Conservation (phyloP, 371 early-diverging fungal species). For the Mortierella sp. region DNA sequence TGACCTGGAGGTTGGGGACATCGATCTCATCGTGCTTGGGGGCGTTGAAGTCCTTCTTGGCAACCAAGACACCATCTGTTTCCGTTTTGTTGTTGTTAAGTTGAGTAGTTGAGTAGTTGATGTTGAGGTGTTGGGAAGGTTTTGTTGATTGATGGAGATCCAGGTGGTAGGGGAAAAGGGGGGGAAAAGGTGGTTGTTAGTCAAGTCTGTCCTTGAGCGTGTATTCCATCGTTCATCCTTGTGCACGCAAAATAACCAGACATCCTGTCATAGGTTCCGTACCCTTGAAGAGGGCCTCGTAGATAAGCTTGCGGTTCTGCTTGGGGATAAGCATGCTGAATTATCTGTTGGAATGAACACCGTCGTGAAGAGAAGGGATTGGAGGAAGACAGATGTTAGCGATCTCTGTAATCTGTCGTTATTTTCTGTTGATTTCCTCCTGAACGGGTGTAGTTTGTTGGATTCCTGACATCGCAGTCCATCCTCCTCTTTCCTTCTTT, state of each 20-base stretch:
- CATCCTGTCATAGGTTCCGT: slow-evolving; percentile 45
- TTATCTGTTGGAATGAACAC: slow-evolving; percentile 51
- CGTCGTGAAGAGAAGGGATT: neutral
- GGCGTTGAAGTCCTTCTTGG: slow-evolving; percentile 98
- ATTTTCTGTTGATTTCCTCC: neutral
- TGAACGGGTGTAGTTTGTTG: neutral
- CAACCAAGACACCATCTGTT: slow-evolving; percentile 97
- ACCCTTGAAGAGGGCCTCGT: slow-evolving; percentile 93
- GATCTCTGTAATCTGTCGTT: slow-evolving; percentile 14
- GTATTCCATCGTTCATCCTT: slow-evolving; percentile 35
- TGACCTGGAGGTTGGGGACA: slow-evolving; percentile 98
- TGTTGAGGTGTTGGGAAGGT: slow-evolving; percentile 11
- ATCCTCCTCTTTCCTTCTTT: neutral
- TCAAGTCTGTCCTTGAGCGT: neutral
- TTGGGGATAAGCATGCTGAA: slow-evolving; percentile 95
- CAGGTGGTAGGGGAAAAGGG: neutral
- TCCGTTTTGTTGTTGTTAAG: slow-evolving; percentile 16
- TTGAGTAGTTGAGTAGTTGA: neutral
- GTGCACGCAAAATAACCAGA: neutral
- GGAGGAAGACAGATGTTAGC: slow-evolving; percentile 17
- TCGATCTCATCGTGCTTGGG: slow-evolving; percentile 95
- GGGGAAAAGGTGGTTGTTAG: neutral
- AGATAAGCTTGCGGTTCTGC: slow-evolving; percentile 95
- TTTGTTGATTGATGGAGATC: slow-evolving; percentile 5
- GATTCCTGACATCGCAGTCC: neutral